phyloP scores from a whole-genome alignment of 768 basidiomycete genomes.

The Suillus alpinus region DNA sequence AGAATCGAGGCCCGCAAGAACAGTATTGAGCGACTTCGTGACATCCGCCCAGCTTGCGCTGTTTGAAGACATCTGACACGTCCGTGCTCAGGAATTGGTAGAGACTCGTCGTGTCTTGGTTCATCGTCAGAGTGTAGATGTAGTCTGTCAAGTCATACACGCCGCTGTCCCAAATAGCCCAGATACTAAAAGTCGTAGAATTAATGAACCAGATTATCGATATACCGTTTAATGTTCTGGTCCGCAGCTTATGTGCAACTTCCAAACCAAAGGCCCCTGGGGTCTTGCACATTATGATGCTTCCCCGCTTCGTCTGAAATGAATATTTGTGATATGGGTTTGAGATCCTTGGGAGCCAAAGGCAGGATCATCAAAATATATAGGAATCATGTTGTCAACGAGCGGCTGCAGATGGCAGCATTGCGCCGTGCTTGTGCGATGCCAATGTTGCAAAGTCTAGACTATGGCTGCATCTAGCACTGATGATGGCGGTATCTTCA shows the following conservation, averaged over 20 bases:
- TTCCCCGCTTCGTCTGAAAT: conserved; percentile 15
- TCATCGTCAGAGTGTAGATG: conserved; percentile 61
- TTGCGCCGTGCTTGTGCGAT: conserved; percentile 16
- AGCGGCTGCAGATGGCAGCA: conserved; percentile 12
- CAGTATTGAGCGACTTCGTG: too few species aligned
- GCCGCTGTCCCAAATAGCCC: conserved; percentile 75
- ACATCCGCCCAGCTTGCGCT: too few species aligned
- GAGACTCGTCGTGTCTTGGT: too few species aligned
- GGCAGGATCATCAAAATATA: conserved; percentile 8
- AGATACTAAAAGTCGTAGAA: conserved; percentile 46
- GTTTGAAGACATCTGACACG: too few species aligned
- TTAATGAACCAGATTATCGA: not conserved
- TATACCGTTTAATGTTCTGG: conserved; percentile 44
- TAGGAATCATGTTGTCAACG: conserved; percentile 14
- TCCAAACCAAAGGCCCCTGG: conserved; percentile 81
- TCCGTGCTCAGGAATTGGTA: too few species aligned
- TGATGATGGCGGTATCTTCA: not conserved
- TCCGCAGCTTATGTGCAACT: conserved; percentile 51
- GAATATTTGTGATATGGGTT: conserved; percentile 12
- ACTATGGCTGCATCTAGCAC: not conserved
- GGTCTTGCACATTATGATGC: not conserved
- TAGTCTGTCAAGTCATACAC: conserved; percentile 92
- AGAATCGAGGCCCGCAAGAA: too few species aligned
- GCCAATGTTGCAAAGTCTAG: conserved; percentile 13
- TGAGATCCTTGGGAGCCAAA: not conserved